Evolutionary conservation across 2,329 filamentous ascomycete species (phyloP).

Genomic region (Sclerotinia spermophila): DNA sequence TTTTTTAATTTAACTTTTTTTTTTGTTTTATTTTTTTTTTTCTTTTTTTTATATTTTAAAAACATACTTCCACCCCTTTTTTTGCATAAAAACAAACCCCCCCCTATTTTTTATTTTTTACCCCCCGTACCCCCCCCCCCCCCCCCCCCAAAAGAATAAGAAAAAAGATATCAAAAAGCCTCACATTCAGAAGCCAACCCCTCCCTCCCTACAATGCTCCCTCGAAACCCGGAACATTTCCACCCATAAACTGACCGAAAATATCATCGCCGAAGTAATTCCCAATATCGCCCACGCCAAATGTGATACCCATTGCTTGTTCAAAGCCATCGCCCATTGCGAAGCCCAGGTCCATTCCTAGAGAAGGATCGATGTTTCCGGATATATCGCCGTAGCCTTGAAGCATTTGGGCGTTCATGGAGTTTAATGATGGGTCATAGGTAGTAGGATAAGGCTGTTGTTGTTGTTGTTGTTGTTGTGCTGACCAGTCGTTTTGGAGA

Average conservation of each 20-base stretch:
- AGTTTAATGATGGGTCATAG: constrained; percentile 24
- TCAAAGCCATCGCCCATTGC: constrained; percentile 37
- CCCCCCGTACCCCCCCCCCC: no score
- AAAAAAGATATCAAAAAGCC: neutral
- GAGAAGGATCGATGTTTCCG: constrained; percentile 33
- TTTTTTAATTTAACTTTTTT: no score
- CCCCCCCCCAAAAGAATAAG: neutral
- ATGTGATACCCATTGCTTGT: constrained; percentile 36
- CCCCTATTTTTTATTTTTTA: no score
- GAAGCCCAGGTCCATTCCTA: constrained; percentile 33
- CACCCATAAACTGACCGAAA: constrained; percentile 28
- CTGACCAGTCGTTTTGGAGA: constrained; percentile 29
- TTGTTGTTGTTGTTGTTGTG: constrained; percentile 22
- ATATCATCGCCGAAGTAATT: constrained; percentile 34
- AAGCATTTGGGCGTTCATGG: constrained; percentile 23
- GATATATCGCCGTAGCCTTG: constrained; percentile 20
- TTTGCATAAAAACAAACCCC: no score
- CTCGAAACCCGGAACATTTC: constrained; percentile 26
- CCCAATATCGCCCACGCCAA: constrained; percentile 35
- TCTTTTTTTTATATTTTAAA: no score
- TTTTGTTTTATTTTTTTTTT: no score
- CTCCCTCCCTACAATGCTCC: constrained; percentile 1
- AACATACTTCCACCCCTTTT: no score
- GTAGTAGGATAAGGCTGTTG: constrained; percentile 21
- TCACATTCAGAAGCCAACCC: neutral